Conservation (phyloP, 805 yeast species). For the Wickerhamiella lipophila region DNA sequence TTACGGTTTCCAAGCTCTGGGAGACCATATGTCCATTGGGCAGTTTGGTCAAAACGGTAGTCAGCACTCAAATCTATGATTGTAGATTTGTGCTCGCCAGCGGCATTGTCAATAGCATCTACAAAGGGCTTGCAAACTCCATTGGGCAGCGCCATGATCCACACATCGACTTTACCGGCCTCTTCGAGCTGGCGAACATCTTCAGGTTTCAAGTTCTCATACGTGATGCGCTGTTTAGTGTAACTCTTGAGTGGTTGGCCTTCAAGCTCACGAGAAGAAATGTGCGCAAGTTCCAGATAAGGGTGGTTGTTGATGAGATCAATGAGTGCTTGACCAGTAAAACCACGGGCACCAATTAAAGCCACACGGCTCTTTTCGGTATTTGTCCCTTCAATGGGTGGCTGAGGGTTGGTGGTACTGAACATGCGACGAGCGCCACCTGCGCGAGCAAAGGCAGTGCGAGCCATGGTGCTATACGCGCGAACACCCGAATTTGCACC, state of each 20-base stretch:
- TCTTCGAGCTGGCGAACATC: conserved; percentile 72
- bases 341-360: conserved; percentile 96
- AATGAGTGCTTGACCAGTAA: conserved; percentile 88
- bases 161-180: conserved; percentile 69
- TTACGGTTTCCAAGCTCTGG: conserved; percentile 77
- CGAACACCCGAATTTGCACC: conserved; percentile 18
- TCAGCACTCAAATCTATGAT: conserved; percentile 92
- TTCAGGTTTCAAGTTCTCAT: conserved; percentile 76
- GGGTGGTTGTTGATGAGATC: conserved; percentile 80
- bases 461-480: conserved; percentile 20
- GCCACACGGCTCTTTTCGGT: conserved; percentile 62
- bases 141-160: conserved; percentile 99
- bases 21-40: conserved; percentile 86
- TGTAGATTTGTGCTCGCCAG: conserved; percentile 53
- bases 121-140: conserved; percentile 69
- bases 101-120: conserved; percentile 29
- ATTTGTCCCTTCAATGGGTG: conserved; percentile 59
- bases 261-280: conserved; percentile 85
- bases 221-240: conserved; percentile 63
- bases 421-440: conserved; percentile 15
- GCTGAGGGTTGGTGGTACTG: conserved; percentile 45
- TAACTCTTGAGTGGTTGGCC: conserved; percentile 84
- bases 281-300: conserved; percentile 74
- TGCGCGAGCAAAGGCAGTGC: conserved; percentile 9
- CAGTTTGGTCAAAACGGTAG: conserved; percentile 79